Evolutionary conservation across 2,329 filamentous ascomycete genomes (phyloP).

Genomic region (Beauveria sp.): DNA sequence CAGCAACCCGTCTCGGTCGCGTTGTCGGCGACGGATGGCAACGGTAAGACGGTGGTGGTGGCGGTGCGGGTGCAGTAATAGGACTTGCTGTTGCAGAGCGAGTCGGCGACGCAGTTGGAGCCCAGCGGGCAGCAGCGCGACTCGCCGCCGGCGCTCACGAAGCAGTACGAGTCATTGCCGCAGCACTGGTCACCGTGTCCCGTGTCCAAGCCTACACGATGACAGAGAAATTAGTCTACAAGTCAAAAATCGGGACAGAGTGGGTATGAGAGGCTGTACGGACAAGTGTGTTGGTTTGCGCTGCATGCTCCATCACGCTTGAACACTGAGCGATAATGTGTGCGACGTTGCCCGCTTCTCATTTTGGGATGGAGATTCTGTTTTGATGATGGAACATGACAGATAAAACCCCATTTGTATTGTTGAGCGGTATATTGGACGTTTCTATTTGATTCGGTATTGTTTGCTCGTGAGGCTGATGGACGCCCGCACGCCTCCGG

Average conservation of each 20-base stretch:
- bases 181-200: slow-evolving; percentile 32
- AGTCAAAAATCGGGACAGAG: background rate
- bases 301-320: slow-evolving; percentile 2
- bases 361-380: background rate
- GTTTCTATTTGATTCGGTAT: background rate
- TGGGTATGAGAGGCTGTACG: background rate
- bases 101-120: slow-evolving; percentile 31
- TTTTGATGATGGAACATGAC: background rate
- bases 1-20: slow-evolving; percentile 28
- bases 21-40: background rate
- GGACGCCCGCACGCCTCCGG: background rate
- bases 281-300: slow-evolving; percentile 3
- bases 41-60: slow-evolving; percentile 18
- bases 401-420: too few species aligned
- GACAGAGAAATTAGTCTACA: background rate
- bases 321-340: background rate
- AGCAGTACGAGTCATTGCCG: slow-evolving; percentile 37
- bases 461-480: background rate
- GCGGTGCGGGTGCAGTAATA: slow-evolving; percentile 27
- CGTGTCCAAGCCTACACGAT: slow-evolving; percentile 33
- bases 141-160: slow-evolving; percentile 26
- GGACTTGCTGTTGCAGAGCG: slow-evolving; percentile 24
- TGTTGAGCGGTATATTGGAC: background rate
- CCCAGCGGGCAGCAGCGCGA: slow-evolving; percentile 36
- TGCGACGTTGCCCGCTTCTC: background rate